Conservation (phyloP, 148 eudicot genomes). For the Rhododendron williamsianum region DNA sequence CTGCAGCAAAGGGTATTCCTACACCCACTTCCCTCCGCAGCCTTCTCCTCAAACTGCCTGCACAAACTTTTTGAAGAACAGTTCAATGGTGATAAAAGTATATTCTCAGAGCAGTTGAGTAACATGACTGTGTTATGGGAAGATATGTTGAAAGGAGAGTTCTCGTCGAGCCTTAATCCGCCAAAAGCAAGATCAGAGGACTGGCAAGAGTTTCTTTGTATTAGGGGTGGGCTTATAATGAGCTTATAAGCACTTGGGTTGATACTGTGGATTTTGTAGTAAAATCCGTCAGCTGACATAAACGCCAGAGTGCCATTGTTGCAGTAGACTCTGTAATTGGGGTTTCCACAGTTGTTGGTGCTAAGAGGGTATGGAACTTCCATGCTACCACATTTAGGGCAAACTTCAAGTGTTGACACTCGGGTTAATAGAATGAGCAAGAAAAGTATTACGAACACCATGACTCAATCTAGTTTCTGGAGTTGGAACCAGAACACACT, state of each 20-base stretch:
- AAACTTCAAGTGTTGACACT: neutral
- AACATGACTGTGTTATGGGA: constrained; percentile 28
- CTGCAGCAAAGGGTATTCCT: constrained; percentile 28
- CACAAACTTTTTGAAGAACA: constrained; percentile 25
- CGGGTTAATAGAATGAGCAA: constrained; percentile 3
- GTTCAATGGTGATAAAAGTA: constrained; percentile 24
- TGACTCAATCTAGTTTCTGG: neutral
- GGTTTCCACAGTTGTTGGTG: constrained; percentile 27
- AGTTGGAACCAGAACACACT: neutral
- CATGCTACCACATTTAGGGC: constrained; percentile 28
- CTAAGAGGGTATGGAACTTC: constrained; percentile 29
- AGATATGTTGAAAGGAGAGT: constrained; percentile 33
- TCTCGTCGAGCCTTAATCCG: constrained; percentile 18
- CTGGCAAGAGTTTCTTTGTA: constrained; percentile 14
- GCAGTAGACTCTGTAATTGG: constrained; percentile 24
- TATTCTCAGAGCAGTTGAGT: constrained; percentile 25
- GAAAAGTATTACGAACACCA: constrained; percentile 4
- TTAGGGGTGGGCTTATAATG: constrained; percentile 16
- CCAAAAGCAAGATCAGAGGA: constrained; percentile 22
- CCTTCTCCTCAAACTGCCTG: constrained; percentile 20
- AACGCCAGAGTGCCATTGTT: constrained; percentile 22
- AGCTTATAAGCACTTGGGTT: constrained; percentile 14
- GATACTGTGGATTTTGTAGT: constrained; percentile 25
- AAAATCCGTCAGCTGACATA: constrained; percentile 16
- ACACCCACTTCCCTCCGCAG: constrained; percentile 18